phyloP scores from a whole-genome alignment of 73 alveolate genomes.

The Uronychia setigera region DNA sequence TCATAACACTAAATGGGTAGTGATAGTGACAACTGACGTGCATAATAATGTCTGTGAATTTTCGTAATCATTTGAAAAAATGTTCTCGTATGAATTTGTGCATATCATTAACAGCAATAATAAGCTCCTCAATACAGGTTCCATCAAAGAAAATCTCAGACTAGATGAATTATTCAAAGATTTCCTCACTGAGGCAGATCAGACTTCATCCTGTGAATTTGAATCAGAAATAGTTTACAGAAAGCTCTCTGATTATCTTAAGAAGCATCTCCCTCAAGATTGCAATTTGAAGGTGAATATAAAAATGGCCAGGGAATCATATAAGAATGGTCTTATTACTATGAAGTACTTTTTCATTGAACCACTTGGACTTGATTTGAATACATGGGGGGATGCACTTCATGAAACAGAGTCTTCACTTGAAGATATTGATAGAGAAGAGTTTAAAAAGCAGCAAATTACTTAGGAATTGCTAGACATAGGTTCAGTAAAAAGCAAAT shows the following conservation, averaged over 20 bases:
- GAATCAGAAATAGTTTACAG: neutral
- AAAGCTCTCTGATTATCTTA: too few species aligned
- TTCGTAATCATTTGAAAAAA: neutral
- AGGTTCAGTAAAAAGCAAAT: too few species aligned
- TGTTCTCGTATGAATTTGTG: neutral
- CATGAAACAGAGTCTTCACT: neutral
- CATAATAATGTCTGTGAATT: neutral
- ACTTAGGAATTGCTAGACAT: too few species aligned
- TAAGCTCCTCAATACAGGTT: neutral
- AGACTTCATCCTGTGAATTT: neutral
- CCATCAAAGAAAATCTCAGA: neutral
- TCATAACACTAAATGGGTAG: neutral
- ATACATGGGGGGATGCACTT: neutral
- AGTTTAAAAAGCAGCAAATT: too few species aligned
- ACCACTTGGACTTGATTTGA: neutral
- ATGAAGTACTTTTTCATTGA: neutral
- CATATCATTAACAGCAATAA: neutral
- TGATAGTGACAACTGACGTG: neutral
- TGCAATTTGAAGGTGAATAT: too few species aligned
- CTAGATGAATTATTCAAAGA: neutral
- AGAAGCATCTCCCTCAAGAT: too few species aligned
- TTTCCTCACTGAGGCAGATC: neutral
- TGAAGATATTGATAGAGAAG: neutral
- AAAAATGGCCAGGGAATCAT: neutral
- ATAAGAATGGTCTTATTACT: neutral